Conservation (phyloP, 257 asterid species). For the Nicotiana benthamiana region DNA sequence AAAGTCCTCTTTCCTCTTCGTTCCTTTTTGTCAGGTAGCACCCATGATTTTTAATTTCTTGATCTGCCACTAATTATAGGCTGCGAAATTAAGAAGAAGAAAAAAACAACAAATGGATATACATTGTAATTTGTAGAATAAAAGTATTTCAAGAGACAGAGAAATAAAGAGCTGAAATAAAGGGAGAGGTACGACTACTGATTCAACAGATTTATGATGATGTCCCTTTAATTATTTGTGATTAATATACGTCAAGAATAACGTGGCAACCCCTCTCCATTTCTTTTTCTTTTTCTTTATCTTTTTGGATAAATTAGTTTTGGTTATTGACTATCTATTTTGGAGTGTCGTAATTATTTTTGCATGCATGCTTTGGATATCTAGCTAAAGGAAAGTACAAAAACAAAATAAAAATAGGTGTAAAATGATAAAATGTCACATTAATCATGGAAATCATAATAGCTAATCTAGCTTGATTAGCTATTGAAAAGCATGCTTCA, state of each 20-base stretch:
- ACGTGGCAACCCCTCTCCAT: constrained; percentile 2
- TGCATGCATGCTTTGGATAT: not conserved
- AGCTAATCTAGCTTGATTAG: too few relatives aligned
- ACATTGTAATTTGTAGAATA: not conserved
- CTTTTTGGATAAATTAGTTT: not conserved
- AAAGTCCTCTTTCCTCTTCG: too few relatives aligned
- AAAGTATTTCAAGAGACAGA: not conserved
- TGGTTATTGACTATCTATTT: not conserved
- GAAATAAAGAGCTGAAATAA: not conserved
- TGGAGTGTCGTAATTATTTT: not conserved
- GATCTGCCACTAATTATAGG: too few relatives aligned
- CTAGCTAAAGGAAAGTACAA: not conserved
- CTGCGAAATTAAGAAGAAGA: too few relatives aligned
- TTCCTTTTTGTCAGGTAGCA: too few relatives aligned
- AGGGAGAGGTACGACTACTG: not conserved
- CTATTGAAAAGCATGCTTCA: too few relatives aligned
- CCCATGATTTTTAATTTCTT: too few relatives aligned
- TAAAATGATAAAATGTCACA: not conserved
- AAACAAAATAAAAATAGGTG: not conserved
- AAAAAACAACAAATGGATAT: too few relatives aligned
- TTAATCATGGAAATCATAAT: not conserved
- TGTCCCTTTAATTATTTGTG: constrained; percentile 4
- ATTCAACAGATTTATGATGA: not conserved
- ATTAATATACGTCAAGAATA: not conserved
- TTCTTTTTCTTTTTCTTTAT: not conserved